These are phyloP conservation scores for Flaveria floridana DNA, from an alignment of 140 eudicot species.

Conservation along the genomic window DNA sequence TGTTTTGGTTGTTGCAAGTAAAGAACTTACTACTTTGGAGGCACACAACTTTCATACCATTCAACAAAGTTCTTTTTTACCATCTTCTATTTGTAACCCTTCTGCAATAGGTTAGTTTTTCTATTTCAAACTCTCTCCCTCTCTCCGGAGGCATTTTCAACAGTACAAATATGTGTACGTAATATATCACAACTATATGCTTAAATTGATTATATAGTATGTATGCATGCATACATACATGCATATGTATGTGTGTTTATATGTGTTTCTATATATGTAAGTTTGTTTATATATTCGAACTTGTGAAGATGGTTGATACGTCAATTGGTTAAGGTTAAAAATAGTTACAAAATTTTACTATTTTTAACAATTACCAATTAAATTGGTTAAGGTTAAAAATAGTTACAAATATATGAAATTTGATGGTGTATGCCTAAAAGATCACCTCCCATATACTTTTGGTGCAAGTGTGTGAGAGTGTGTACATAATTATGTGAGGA, in stretches of 20 bases:
- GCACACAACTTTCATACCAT: conserved; percentile 27
- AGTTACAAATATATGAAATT: neutral
- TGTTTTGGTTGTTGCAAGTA: conserved; percentile 24
- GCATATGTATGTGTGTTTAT: neutral
- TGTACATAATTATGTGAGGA: neutral
- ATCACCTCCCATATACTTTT: neutral
- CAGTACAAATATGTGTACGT: neutral
- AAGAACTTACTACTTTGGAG: conserved; percentile 13
- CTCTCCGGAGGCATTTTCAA: too few relatives aligned
- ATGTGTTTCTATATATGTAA: too few relatives aligned
- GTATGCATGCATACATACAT: neutral
- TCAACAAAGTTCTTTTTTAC: conserved; percentile 27
- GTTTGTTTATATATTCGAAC: too few relatives aligned
- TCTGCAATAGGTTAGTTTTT: conserved; percentile 28
- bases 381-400: neutral
- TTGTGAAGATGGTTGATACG: neutral
- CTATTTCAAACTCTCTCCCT: neutral
- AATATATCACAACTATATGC: too few relatives aligned
- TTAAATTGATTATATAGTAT: too few relatives aligned
- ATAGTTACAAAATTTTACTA: neutral
- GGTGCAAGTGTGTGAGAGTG: neutral
- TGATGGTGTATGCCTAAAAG: neutral
- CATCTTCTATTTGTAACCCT: conserved; percentile 30
- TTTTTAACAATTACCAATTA: neutral
- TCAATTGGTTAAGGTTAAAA: neutral